Evolutionary conservation across 2,329 filamentous ascomycete species (phyloP).

Genomic region (Beauveria bassiana): DNA sequence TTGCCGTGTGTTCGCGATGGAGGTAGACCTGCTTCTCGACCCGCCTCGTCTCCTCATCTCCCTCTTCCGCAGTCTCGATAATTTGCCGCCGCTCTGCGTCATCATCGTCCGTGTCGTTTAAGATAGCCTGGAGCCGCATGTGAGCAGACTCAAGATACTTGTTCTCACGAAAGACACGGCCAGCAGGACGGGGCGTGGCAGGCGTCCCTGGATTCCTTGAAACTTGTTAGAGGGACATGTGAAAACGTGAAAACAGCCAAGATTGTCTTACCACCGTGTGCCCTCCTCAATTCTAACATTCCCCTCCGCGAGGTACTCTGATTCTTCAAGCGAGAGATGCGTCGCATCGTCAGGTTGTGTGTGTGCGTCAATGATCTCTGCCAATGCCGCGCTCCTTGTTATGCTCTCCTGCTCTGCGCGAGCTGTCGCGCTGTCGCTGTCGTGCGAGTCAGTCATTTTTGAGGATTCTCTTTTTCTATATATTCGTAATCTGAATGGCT

Average conservation of each 20-base stretch:
- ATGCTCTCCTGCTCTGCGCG: background rate
- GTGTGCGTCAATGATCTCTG: background rate
- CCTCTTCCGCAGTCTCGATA: background rate
- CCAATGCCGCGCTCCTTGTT: background rate
- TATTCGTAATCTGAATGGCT: too few relatives aligned
- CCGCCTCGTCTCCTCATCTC: background rate
- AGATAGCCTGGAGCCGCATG: background rate
- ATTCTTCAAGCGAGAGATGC: background rate
- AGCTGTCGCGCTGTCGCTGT: background rate
- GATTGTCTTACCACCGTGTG: background rate
- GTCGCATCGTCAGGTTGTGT: background rate
- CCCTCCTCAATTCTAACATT: background rate
- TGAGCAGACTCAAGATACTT: background rate
- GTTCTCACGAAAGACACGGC: background rate
- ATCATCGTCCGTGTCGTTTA: background rate
- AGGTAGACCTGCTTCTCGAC: background rate
- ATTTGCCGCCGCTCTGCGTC: background rate
- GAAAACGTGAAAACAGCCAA: background rate
- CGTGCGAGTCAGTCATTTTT: background rate
- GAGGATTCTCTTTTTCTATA: background rate
- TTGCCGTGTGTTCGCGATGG: background rate
- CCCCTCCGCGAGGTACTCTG: background rate
- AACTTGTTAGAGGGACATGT: background rate
- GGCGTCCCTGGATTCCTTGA: background rate
- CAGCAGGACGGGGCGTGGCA: background rate